These are phyloP conservation scores for Saturnispora galanensis DNA, from an alignment of 805 yeast species.

Conservation along the genomic window DNA sequence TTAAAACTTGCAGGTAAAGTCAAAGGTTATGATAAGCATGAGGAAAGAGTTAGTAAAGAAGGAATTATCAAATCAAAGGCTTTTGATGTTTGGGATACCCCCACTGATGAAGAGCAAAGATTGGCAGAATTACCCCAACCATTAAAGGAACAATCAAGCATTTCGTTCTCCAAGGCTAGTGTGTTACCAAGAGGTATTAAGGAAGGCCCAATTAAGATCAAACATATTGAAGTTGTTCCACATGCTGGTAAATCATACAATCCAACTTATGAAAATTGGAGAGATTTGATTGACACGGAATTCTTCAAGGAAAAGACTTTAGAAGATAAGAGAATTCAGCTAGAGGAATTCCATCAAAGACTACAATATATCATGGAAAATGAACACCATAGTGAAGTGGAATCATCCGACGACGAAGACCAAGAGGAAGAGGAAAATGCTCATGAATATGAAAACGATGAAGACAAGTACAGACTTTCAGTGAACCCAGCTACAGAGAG, in stretches of 20 bases:
- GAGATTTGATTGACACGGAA: slow-evolving; percentile 56
- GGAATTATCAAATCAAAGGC: slow-evolving; percentile 46
- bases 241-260: slow-evolving; percentile 90
- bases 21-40: slow-evolving; percentile 40
- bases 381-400: slow-evolving; percentile 49
- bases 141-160: slow-evolving; percentile 22
- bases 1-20: slow-evolving; percentile 71
- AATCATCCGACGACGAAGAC: slow-evolving; percentile 32
- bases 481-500: slow-evolving; percentile 58
- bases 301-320: slow-evolving; percentile 51
- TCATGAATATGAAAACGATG: slow-evolving; percentile 25
- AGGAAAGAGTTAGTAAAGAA: slow-evolving; percentile 49
- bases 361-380: slow-evolving; percentile 58
- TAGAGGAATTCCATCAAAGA: slow-evolving; percentile 53
- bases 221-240: slow-evolving; percentile 43
- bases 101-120: slow-evolving; percentile 10
- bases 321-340: slow-evolving; percentile 52
- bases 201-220: slow-evolving; percentile 43
- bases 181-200: slow-evolving; percentile 46
- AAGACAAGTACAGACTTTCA: slow-evolving; percentile 39
- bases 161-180: slow-evolving; percentile 43
- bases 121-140: slow-evolving; percentile 30
- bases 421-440: slow-evolving; percentile 30
- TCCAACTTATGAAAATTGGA: slow-evolving; percentile 83
- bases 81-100: slow-evolving; percentile 61